A percentile compares a stretch with the other conserved stretches of the same genome.
Conservation (phyloP, 371 early-diverging fungal genomes). For the Mortierella sp. region DNA sequence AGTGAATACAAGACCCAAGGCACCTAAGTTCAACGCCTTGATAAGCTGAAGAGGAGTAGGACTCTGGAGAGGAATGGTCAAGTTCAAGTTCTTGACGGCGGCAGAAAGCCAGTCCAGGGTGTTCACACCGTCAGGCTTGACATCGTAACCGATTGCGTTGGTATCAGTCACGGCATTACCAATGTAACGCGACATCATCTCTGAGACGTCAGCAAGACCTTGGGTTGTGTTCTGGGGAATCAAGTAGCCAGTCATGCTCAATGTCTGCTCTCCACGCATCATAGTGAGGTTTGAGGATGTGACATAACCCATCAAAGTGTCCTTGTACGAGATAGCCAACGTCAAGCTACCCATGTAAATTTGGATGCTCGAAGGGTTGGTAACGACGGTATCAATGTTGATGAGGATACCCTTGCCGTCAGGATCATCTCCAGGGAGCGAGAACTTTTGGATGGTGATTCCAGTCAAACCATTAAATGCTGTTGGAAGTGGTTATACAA, state of each 20-base stretch:
- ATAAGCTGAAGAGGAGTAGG: slow-evolving; percentile 63
- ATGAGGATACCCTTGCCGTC: slow-evolving; percentile 66
- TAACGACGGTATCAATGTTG: slow-evolving; percentile 64
- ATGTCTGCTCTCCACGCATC: slow-evolving; percentile 61
- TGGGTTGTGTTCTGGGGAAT: slow-evolving; percentile 60
- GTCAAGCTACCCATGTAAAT: slow-evolving; percentile 69
- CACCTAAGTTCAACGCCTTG: slow-evolving; percentile 65
- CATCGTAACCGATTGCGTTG: slow-evolving; percentile 67
- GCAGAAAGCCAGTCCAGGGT: slow-evolving; percentile 68
- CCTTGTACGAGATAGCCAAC: slow-evolving; percentile 67
- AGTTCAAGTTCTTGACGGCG: slow-evolving; percentile 65
- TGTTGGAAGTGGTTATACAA: background rate
- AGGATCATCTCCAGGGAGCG: slow-evolving; percentile 67
- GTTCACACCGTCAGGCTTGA: slow-evolving; percentile 67
- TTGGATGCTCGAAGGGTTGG: slow-evolving; percentile 69
- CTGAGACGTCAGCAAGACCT: slow-evolving; percentile 60
- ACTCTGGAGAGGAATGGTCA: slow-evolving; percentile 64
- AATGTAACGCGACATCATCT: slow-evolving; percentile 68
- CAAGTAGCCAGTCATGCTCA: slow-evolving; percentile 65
- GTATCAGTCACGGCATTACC: slow-evolving; percentile 63
- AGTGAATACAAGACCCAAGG: slow-evolving; percentile 66
- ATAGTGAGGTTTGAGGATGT: slow-evolving; percentile 61
- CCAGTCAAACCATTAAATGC: slow-evolving; percentile 63
- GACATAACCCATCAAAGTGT: slow-evolving; percentile 65
- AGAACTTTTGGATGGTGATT: slow-evolving; percentile 65